These are phyloP conservation scores for Monilinia fructigena DNA, from an alignment of 2,329 filamentous ascomycete species.

Conservation along the genomic window DNA sequence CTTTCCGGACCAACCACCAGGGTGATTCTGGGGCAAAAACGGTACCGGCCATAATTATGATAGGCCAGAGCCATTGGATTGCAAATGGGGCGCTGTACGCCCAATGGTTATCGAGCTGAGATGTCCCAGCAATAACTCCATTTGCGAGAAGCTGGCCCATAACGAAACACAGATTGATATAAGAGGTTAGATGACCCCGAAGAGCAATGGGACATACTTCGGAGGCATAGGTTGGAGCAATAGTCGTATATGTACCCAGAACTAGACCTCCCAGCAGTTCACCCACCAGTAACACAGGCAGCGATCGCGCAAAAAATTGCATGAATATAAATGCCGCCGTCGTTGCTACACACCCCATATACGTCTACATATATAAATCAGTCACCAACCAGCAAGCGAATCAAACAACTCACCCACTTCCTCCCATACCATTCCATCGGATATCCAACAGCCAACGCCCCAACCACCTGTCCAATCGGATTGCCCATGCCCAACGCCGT, in stretches of 20 bases:
- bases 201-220: conserved; percentile 54
- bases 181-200: conserved; percentile 51
- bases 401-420: conserved; percentile 26
- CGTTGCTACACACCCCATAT: conserved; percentile 24
- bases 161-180: conserved; percentile 54
- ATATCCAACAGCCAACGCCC: conserved; percentile 50
- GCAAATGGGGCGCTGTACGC: conserved; percentile 38
- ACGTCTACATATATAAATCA: conserved; percentile 23
- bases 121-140: conserved; percentile 45
- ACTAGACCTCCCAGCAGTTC: conserved; percentile 45
- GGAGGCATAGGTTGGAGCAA: conserved; percentile 41
- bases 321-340: conserved; percentile 29
- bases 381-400: background rate
- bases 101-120: conserved; percentile 30
- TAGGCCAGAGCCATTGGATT: conserved; percentile 55
- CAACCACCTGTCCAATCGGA: conserved; percentile 34
- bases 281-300: conserved; percentile 26
- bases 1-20: conserved; percentile 50
- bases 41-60: conserved; percentile 47
- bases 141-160: conserved; percentile 50
- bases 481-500: conserved; percentile 34
- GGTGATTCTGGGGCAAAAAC: conserved; percentile 50
- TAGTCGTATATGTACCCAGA: conserved; percentile 50
- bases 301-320: conserved; percentile 31
- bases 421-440: conserved; percentile 33